Conservation (phyloP, 305 asterid species). For the Rubia peregrina region DNA sequence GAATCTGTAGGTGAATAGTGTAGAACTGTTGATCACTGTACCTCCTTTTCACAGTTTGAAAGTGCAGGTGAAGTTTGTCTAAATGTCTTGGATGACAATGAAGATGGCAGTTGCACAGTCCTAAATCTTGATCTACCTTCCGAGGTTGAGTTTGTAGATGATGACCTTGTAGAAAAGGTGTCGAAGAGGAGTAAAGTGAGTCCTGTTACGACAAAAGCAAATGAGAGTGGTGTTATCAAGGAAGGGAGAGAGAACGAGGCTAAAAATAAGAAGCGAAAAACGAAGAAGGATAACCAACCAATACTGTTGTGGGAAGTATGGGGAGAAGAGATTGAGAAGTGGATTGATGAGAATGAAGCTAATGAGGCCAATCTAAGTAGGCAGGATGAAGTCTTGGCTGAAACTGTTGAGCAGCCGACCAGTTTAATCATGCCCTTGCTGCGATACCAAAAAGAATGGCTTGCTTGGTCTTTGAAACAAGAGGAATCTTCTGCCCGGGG, state of each 20-base stretch:
- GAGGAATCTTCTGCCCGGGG: conserved; percentile 73
- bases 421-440: conserved; percentile 71
- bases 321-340: conserved; percentile 56
- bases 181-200: conserved; percentile 41
- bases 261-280: conserved; percentile 39
- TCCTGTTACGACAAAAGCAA: conserved; percentile 22
- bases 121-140: conserved; percentile 21
- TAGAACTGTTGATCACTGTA: not conserved
- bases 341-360: conserved; percentile 57
- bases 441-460: conserved; percentile 93
- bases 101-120: conserved; percentile 15
- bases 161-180: conserved; percentile 20
- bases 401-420: conserved; percentile 59
- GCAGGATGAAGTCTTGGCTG: conserved; percentile 54
- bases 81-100: conserved; percentile 22
- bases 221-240: conserved; percentile 10
- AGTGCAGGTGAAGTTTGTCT: conserved; percentile 34
- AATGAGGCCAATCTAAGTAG: conserved; percentile 39
- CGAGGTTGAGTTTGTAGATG: conserved; percentile 25
- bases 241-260: conserved; percentile 15
- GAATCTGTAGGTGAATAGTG: not conserved
- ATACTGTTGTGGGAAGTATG: conserved; percentile 62
- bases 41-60: conserved; percentile 1
- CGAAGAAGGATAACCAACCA: conserved; percentile 40
- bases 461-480: conserved; percentile 87